phyloP scores from a whole-genome alignment of 345 rosid species.

The Aquilaria yunnanensis region DNA sequence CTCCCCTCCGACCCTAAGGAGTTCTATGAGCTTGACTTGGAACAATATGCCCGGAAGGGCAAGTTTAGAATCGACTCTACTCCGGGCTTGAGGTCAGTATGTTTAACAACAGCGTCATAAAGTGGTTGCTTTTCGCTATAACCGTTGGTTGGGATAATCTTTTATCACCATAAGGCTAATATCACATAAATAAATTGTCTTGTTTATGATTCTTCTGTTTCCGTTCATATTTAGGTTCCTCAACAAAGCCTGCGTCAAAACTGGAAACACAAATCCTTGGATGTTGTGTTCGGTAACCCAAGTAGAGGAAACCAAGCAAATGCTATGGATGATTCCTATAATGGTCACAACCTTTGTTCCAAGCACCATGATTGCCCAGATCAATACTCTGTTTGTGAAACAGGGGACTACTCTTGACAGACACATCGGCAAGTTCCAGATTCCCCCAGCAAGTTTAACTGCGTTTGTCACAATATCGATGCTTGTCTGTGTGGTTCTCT shows the following conservation, averaged over 20 bases:
- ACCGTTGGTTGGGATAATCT: too few relatives aligned
- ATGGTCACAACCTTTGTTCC: conserved; percentile 67
- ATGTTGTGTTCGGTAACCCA: conserved; percentile 66
- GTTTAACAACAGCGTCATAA: too few relatives aligned
- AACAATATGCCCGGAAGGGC: conserved; percentile 42
- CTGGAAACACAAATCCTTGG: conserved; percentile 52
- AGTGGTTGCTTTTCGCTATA: too few relatives aligned
- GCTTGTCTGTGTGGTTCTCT: conserved; percentile 55
- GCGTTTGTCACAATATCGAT: conserved; percentile 62
- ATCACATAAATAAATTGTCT: too few relatives aligned
- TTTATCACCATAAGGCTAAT: too few relatives aligned
- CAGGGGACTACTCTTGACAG: conserved; percentile 88
- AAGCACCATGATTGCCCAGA: conserved; percentile 72
- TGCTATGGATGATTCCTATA: conserved; percentile 83
- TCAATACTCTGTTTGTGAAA: conserved; percentile 73
- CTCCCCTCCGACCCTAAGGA: conserved; percentile 37
- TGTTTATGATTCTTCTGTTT: not conserved
- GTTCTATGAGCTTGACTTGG: conserved; percentile 51
- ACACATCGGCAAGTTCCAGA: conserved; percentile 44
- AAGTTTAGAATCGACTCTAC: conserved; percentile 60
- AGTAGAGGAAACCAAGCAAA: conserved; percentile 95
- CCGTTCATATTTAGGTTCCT: conserved; percentile 40
- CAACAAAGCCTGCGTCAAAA: conserved; percentile 59
- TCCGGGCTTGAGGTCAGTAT: conserved; percentile 43
- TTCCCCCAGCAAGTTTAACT: conserved; percentile 59